Percentiles rank a stretch among this genome's conserved stretches.
phyloP scores from a whole-genome alignment of 2,329 filamentous ascomycete genomes.

The Acarospora socialis region DNA sequence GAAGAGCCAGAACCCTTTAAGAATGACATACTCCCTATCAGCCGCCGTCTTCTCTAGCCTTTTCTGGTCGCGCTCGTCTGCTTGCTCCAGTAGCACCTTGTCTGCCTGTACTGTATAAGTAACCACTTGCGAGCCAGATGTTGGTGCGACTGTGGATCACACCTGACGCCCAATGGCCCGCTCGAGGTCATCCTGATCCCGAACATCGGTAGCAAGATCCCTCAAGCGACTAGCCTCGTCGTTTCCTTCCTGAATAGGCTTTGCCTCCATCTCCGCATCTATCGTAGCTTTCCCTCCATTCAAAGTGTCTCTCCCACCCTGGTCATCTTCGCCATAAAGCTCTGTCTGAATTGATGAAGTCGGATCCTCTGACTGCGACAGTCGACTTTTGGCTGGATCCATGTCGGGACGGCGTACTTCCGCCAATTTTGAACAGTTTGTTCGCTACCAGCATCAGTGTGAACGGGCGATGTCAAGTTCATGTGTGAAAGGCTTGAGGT shows the following conservation, averaged over 20 bases:
- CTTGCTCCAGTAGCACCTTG: conserved; percentile 44
- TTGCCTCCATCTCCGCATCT: background rate
- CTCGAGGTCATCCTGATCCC: conserved; percentile 82
- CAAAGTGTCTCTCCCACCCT: too few relatives aligned
- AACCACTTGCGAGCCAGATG: too few relatives aligned
- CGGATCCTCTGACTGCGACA: too few relatives aligned
- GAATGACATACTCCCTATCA: conserved; percentile 30
- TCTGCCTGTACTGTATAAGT: conserved; percentile 33
- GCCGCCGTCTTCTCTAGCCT: conserved; percentile 42
- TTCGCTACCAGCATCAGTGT: too few relatives aligned
- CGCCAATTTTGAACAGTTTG: too few relatives aligned
- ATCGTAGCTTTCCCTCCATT: too few relatives aligned
- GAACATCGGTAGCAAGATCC: conserved; percentile 52
- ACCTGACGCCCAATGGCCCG: conserved; percentile 59
- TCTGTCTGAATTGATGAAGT: too few relatives aligned
- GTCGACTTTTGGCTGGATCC: too few relatives aligned
- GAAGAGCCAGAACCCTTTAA: conserved; percentile 16
- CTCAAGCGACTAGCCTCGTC: conserved; percentile 48
- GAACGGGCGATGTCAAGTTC: too few relatives aligned
- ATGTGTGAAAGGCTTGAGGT: too few relatives aligned
- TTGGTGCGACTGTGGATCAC: conserved; percentile 3
- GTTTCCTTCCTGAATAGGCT: conserved; percentile 15
- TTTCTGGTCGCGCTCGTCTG: conserved; percentile 49
- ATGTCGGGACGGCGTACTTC: too few relatives aligned
- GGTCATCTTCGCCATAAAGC: too few relatives aligned